A percentile compares a stretch with the other conserved stretches of the same genome.
These are phyloP conservation scores for Tieghemiomyces parasiticus DNA, from an alignment of 192 early-diverging fungal species.

Conservation along the genomic window DNA sequence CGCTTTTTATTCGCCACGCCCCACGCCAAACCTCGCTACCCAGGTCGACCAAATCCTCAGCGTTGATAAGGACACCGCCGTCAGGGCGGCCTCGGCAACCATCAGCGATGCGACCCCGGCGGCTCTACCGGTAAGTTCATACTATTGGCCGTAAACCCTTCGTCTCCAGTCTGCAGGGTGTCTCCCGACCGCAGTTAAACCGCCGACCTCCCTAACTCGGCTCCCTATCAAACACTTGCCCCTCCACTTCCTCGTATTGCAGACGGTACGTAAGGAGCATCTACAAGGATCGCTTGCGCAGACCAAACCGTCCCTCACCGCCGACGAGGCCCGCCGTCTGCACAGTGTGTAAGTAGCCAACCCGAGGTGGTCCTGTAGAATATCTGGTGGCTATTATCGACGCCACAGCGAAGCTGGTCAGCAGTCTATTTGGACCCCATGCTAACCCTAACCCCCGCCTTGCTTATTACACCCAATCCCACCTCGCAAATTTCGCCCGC, in stretches of 20 bases:
- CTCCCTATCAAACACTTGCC: background rate
- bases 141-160: background rate
- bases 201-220: background rate
- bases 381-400: conserved; percentile 15
- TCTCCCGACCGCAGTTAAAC: background rate
- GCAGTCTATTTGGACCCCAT: conserved; percentile 19
- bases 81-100: no score
- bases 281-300: background rate
- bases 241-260: background rate
- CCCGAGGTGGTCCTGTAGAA: no score
- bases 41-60: no score
- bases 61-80: no score
- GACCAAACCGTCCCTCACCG: conserved; percentile 1
- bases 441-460: background rate
- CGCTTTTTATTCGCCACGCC: no score
- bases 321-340: conserved; percentile 1
- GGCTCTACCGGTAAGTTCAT: background rate
- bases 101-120: background rate
- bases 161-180: background rate
- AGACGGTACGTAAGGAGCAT: background rate
- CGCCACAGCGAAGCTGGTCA: conserved; percentile 19
- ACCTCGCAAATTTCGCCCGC: background rate
- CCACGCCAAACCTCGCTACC: no score
- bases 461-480: background rate
- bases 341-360: conserved; percentile 2